These are phyloP conservation scores for Dendrothele bispora DNA, from an alignment of 768 basidiomycete genomes.

Conservation along the genomic window DNA sequence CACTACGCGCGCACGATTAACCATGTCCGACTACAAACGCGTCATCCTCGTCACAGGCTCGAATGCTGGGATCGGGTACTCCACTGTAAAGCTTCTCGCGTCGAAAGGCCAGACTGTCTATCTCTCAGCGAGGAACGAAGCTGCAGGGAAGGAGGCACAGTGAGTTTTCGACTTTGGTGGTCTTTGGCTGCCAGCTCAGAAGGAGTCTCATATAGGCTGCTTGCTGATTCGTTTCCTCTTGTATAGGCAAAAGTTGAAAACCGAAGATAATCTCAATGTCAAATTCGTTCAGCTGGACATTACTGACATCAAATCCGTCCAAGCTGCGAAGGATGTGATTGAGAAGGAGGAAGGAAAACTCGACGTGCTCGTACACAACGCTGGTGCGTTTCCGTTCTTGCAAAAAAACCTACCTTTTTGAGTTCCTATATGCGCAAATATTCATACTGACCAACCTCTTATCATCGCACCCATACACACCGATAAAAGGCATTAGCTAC, in stretches of 20 bases:
- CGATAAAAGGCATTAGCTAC: conserved; percentile 25
- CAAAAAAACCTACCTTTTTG: too few relatives aligned
- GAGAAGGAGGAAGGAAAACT: conserved; percentile 3
- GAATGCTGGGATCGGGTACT: conserved; percentile 48
- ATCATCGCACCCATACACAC: too few relatives aligned
- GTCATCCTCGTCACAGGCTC: conserved; percentile 23
- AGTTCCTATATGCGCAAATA: too few relatives aligned
- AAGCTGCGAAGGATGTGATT: conserved; percentile 1
- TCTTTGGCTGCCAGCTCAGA: neutral
- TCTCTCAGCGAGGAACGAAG: conserved; percentile 39
- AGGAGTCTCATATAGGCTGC: neutral
- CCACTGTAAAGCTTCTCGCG: conserved; percentile 42
- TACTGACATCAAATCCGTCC: neutral
- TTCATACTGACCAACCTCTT: too few relatives aligned
- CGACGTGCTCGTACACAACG: conserved; percentile 4
- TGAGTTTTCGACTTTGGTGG: conserved; percentile 18
- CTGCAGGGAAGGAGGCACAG: conserved; percentile 41
- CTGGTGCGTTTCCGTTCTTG: too few relatives aligned
- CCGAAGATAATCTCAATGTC: neutral
- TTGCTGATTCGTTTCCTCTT: neutral
- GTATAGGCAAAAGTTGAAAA: neutral
- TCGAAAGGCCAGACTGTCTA: conserved; percentile 45
- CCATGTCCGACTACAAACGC: conserved; percentile 1
- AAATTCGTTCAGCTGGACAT: conserved; percentile 5
- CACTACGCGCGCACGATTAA: too few relatives aligned